Percentiles rank a stretch among this genome's conserved stretches.
These are phyloP conservation scores for Selaginella tamariscina DNA, from an alignment of 75 land plant genomes.

Conservation along the genomic window DNA sequence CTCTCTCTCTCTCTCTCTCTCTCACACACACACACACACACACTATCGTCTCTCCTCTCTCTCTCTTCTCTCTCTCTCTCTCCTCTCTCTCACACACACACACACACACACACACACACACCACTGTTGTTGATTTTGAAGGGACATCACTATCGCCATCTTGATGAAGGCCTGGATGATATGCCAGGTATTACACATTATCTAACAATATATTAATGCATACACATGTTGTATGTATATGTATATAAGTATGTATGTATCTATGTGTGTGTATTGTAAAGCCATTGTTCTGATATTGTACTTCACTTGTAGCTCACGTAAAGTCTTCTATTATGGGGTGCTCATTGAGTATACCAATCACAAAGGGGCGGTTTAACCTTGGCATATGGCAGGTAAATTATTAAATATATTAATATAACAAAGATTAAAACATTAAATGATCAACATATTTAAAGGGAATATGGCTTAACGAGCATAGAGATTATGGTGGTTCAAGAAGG, in stretches of 20 bases:
- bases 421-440: no score
- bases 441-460: slow-evolving; percentile 23
- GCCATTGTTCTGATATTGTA: background rate
- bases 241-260: background rate
- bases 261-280: background rate
- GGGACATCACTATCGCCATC: slow-evolving; percentile 42
- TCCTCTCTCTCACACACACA: no score
- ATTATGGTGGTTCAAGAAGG: slow-evolving; percentile 39
- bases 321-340: slow-evolving; percentile 44
- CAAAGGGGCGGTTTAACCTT: slow-evolving; percentile 29
- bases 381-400: slow-evolving; percentile 42
- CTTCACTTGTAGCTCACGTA: slow-evolving; percentile 33
- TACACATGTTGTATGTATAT: background rate
- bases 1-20: slow-evolving; percentile 7
- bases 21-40: background rate
- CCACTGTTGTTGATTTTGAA: slow-evolving; percentile 10
- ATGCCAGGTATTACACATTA: slow-evolving; percentile 37
- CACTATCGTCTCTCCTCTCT: background rate
- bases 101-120: background rate
- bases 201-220: background rate
- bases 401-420: no score
- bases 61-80: background rate
- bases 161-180: slow-evolving; percentile 41
- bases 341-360: slow-evolving; percentile 35
- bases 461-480: slow-evolving; percentile 43